phyloP scores from a whole-genome alignment of 2,329 filamentous ascomycete species.

The Ceratocystiopsis minuta region DNA sequence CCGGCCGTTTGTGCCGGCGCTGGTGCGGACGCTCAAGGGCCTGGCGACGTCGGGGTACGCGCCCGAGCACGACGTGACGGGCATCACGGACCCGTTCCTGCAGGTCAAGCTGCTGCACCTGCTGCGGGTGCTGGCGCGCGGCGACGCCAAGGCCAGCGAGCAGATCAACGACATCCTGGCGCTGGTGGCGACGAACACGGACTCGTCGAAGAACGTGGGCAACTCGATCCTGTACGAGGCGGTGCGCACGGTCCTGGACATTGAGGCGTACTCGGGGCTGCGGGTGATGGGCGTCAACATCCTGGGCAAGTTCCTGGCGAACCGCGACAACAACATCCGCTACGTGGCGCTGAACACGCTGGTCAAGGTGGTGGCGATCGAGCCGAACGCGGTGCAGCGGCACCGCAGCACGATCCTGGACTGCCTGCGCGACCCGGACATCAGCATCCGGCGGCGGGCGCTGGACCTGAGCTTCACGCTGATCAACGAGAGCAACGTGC shows the following conservation, averaged over 20 bases:
- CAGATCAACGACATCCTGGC: slow-evolving; percentile 97
- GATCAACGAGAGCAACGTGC: slow-evolving; percentile 92
- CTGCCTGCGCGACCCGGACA: slow-evolving; percentile 89
- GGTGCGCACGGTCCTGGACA: slow-evolving; percentile 90
- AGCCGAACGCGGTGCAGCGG: slow-evolving; percentile 91
- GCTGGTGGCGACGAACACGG: slow-evolving; percentile 94
- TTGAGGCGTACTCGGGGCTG: slow-evolving; percentile 89
- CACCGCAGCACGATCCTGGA: slow-evolving; percentile 96
- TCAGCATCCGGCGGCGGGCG: slow-evolving; percentile 90
- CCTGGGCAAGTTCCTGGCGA: slow-evolving; percentile 86
- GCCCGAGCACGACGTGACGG: slow-evolving; percentile 93
- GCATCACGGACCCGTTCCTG: slow-evolving; percentile 92
- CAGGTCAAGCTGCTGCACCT: slow-evolving; percentile 91
- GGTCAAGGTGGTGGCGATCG: slow-evolving; percentile 94
- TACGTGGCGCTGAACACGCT: slow-evolving; percentile 95
- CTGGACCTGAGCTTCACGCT: slow-evolving; percentile 94
- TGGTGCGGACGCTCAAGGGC: slow-evolving; percentile 83
- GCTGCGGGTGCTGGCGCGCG: slow-evolving; percentile 68
- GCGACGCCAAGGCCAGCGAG: slow-evolving; percentile 76
- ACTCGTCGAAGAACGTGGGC: slow-evolving; percentile 94
- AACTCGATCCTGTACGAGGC: slow-evolving; percentile 97
- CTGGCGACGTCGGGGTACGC: slow-evolving; percentile 91
- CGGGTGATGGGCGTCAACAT: slow-evolving; percentile 95
- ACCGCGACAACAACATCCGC: slow-evolving; percentile 97
- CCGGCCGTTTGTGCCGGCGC: slow-evolving; percentile 61